A percentile compares a stretch with the other conserved stretches of the same genome.
Conservation (phyloP, 148 eudicot species). For the Camellia lanceoleosa region DNA sequence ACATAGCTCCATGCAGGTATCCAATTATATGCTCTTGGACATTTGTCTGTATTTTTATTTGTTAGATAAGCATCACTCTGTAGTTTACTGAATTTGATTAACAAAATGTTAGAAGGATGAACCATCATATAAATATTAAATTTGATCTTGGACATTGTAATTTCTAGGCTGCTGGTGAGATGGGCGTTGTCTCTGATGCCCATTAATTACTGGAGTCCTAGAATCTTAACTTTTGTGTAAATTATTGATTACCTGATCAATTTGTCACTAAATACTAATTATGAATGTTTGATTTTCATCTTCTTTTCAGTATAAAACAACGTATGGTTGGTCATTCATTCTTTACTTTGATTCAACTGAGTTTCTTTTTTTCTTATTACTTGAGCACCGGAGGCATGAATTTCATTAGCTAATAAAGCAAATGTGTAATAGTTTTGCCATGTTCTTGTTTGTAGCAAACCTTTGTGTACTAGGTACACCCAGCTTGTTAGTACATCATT, state of each 20-base stretch:
- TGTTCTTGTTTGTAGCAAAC: background rate
- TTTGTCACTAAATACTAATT: background rate
- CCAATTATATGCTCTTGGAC: background rate
- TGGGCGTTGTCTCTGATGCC: background rate
- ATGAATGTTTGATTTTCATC: background rate
- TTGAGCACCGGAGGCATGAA: background rate
- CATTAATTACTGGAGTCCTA: background rate
- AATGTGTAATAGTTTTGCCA: too few species aligned
- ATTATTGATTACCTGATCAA: background rate
- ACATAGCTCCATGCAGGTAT: conserved; percentile 94
- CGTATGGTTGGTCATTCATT: background rate
- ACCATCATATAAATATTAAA: background rate
- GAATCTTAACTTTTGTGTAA: background rate
- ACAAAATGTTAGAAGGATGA: background rate
- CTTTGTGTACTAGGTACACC: background rate
- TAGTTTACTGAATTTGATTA: background rate
- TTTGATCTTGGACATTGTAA: background rate
- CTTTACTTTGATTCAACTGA: background rate
- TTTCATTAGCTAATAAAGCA: conserved; percentile 1
- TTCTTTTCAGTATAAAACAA: conserved; percentile 2
- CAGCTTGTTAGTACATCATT: background rate
- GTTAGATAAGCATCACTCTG: background rate
- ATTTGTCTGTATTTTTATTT: background rate
- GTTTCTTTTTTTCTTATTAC: background rate
- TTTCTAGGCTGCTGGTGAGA: background rate